Conservation (phyloP, 176 grass and related monocot species). For the Bolboschoenus planiculmis region DNA sequence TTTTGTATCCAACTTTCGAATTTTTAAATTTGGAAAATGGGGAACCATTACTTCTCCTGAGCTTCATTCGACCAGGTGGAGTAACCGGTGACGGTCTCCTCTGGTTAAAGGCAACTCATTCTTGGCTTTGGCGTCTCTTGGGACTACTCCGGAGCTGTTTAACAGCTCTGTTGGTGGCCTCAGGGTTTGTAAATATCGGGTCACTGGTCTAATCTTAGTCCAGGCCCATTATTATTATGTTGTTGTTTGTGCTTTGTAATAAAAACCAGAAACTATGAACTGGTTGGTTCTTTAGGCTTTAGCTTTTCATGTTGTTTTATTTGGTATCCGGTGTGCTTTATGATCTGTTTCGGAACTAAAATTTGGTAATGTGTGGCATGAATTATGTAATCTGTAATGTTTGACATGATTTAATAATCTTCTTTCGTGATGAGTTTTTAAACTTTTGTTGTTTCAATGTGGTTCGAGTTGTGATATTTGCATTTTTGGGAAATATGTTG, state of each 20-base stretch:
- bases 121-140: slow-evolving; percentile 80
- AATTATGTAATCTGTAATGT: neutral
- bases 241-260: slow-evolving; percentile 3
- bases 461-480: neutral
- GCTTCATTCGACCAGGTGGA: slow-evolving; percentile 21
- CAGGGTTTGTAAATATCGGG: neutral
- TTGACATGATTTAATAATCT: neutral
- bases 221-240: neutral
- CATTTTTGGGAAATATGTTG: neutral
- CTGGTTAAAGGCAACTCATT: slow-evolving; percentile 89
- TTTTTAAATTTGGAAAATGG: neutral
- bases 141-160: slow-evolving; percentile 9
- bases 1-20: slow-evolving; percentile 5
- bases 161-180: neutral
- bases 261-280: slow-evolving; percentile 24
- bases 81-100: slow-evolving; percentile 15
- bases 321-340: neutral
- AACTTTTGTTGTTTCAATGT: neutral
- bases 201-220: slow-evolving; percentile 1
- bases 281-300: neutral
- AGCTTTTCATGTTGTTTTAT: neutral
- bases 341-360: neutral
- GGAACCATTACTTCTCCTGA: slow-evolving; percentile 4
- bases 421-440: neutral
- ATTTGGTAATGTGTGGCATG: neutral